These are phyloP conservation scores for Aspergillus fijiensis DNA, from an alignment of 2,329 filamentous ascomycete species.

Conservation along the genomic window DNA sequence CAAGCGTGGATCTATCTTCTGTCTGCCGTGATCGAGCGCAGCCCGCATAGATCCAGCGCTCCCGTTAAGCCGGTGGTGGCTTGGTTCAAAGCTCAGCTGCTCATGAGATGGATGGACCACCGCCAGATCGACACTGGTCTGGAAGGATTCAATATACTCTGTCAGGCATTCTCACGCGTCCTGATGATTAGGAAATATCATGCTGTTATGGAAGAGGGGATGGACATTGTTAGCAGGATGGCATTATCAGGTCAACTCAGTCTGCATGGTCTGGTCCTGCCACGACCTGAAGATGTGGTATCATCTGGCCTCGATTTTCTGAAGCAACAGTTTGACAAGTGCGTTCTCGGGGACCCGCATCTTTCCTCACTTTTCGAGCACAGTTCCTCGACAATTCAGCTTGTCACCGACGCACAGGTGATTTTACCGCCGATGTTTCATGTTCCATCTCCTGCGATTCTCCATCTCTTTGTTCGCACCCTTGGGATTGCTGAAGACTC, in stretches of 20 bases:
- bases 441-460: slow-evolving; percentile 38
- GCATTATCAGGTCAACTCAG: slow-evolving; percentile 9
- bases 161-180: slow-evolving; percentile 37
- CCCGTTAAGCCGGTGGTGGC: slow-evolving; percentile 34
- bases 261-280: slow-evolving; percentile 3
- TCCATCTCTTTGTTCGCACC: slow-evolving; percentile 45
- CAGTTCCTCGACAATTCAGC: slow-evolving; percentile 15
- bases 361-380: slow-evolving; percentile 24
- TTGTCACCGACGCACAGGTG: slow-evolving; percentile 15
- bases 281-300: slow-evolving; percentile 31
- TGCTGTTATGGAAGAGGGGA: slow-evolving; percentile 27
- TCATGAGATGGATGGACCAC: slow-evolving; percentile 37
- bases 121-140: slow-evolving; percentile 31
- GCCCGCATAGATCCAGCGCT: slow-evolving; percentile 21
- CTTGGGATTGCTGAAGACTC: slow-evolving; percentile 43
- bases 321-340: slow-evolving; percentile 37
- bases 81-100: slow-evolving; percentile 39
- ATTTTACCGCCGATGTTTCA: slow-evolving; percentile 33
- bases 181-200: slow-evolving; percentile 33
- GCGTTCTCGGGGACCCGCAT: slow-evolving; percentile 32
- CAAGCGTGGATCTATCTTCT: slow-evolving; percentile 41
- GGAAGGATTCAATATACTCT: slow-evolving; percentile 37
- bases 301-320: slow-evolving; percentile 31
- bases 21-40: slow-evolving; percentile 29
- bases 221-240: slow-evolving; percentile 25